phyloP scores from a whole-genome alignment of 2,329 filamentous ascomycete genomes.

The Exophiala aquamarina region DNA sequence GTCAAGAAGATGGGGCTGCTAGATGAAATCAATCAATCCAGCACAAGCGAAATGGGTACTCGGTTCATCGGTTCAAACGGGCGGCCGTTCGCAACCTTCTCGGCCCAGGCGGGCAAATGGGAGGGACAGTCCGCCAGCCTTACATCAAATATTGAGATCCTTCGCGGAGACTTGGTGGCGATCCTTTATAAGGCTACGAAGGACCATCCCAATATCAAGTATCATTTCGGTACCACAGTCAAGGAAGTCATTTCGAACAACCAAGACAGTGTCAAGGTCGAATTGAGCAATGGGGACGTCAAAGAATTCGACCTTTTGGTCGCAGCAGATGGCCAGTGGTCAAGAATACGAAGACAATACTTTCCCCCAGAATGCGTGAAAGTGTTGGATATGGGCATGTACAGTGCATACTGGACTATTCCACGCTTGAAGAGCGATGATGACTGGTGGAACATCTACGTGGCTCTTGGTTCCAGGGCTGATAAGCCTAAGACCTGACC shows the following conservation, averaged over 20 bases:
- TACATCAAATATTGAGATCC: conserved; percentile 22
- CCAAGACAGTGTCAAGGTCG: conserved; percentile 18
- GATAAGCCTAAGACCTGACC: conserved; percentile 15
- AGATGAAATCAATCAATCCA: too few relatives aligned
- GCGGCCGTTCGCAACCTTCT: too few relatives aligned
- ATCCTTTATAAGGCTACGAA: conserved; percentile 23
- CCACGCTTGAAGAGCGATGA: conserved; percentile 11
- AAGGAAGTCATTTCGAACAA: conserved; percentile 14
- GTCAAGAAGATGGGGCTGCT: too few relatives aligned
- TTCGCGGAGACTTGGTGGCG: conserved; percentile 25
- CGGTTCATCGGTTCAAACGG: too few relatives aligned
- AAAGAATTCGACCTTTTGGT: conserved; percentile 25
- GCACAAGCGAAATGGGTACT: too few relatives aligned
- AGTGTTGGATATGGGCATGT: conserved; percentile 20
- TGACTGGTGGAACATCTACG: conserved; percentile 20
- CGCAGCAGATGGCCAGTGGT: conserved; percentile 21
- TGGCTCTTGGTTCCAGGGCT: conserved; percentile 18
- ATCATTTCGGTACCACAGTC: conserved; percentile 24
- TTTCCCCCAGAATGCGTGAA: conserved; percentile 19
- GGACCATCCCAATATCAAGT: conserved; percentile 18
- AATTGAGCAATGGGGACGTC: conserved; percentile 20
- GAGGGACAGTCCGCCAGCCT: conserved; percentile 3
- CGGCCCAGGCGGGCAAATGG: too few relatives aligned
- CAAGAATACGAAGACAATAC: conserved; percentile 19
- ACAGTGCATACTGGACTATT: conserved; percentile 25